Evolutionary conservation across 768 basidiomycete genomes (phyloP), one percentile per base, ranked within the genome.

Genomic region (Boletus patriciae): DNA sequence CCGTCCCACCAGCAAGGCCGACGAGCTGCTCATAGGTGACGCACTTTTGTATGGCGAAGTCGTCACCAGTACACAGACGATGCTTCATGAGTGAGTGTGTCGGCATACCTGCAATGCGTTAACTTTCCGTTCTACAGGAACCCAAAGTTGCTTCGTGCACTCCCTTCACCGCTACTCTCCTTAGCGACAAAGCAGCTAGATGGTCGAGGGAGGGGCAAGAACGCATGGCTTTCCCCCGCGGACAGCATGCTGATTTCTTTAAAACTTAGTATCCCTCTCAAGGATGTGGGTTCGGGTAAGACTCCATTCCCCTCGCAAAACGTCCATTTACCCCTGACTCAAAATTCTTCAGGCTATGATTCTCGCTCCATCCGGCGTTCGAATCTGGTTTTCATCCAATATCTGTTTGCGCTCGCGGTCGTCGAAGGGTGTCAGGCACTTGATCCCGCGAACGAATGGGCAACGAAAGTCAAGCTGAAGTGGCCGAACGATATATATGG

Each of bases 401-500:
- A 99, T 70, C 80, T 99, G 5, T 90, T 90, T 59, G 89, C 88
- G 0, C 76, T 98, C 40, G 94, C 94, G 2, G 87, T 98, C n/a
- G 84, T 87, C 18, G 88, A 94, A 62, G 94, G 89, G 1, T 92
- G 91, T 62, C 80, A 85, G 3, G 74, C 75, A 2, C 74, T 64
- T 11, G 78, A 86, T n/a, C 76, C 87, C 0, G 83, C 54, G 44
- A 23, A 70, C 54, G 23, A 18, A 34, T 77, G 74, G 49, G 86
- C 83, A 13, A 73, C 83, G 3, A 77, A 77, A 15, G 82, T 97
- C 12, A 79, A 86, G 40, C 75, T 98, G 25, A 98, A 98, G 71
- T 98, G 97, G 97, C 97, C 96, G 19, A 98, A 98, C 66, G 97
- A 98, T 64, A 76, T 99, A 5, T 98, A 98, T 65, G 89, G 86